Percentiles rank a stretch among this genome's conserved stretches.
Evolutionary conservation across 352 stramenopile species (phyloP).

Genomic region (Globisporangium paddicum): DNA sequence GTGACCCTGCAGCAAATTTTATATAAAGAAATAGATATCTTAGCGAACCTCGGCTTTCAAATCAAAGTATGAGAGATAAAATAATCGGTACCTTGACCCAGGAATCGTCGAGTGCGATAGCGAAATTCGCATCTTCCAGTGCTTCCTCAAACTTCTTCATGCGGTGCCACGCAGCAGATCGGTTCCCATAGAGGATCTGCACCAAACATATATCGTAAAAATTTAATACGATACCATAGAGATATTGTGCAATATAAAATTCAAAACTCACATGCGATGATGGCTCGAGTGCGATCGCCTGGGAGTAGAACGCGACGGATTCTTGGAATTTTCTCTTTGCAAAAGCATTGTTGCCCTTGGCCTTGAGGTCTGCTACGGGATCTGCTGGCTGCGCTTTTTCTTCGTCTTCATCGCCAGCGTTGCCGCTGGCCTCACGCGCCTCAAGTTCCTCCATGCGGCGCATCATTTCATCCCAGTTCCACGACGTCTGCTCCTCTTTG

Average conservation of each 20-base stretch:
- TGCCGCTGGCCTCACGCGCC: conserved; percentile 43
- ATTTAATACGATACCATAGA: not conserved
- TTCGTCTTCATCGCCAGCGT: conserved; percentile 25
- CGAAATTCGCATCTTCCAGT: conserved; percentile 56
- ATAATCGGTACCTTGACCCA: conserved; percentile 65
- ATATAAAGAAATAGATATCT: too few relatives aligned
- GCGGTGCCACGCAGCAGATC: conserved; percentile 66
- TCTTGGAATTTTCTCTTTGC: conserved; percentile 66
- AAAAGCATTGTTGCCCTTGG: conserved; percentile 79
- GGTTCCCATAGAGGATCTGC: conserved; percentile 83
- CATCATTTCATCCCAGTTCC: conserved; percentile 86
- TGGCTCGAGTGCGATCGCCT: conserved; percentile 77
- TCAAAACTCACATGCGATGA: conserved; percentile 53
- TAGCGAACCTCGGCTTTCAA: not conserved
- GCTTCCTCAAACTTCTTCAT: conserved; percentile 66
- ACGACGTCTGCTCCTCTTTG: conserved; percentile 47
- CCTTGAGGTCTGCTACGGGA: conserved; percentile 38
- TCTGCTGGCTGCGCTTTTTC: conserved; percentile 20
- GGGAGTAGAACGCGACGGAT: conserved; percentile 82
- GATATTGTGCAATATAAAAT: not conserved
- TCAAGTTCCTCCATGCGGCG: conserved; percentile 83
- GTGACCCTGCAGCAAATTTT: conserved; percentile 38
- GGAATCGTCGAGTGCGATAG: conserved; percentile 52
- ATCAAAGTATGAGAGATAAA: not conserved
- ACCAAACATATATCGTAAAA: not conserved